These are phyloP conservation scores for Pisolithus orientalis DNA, from an alignment of 768 basidiomycete genomes.

Conservation along the genomic window DNA sequence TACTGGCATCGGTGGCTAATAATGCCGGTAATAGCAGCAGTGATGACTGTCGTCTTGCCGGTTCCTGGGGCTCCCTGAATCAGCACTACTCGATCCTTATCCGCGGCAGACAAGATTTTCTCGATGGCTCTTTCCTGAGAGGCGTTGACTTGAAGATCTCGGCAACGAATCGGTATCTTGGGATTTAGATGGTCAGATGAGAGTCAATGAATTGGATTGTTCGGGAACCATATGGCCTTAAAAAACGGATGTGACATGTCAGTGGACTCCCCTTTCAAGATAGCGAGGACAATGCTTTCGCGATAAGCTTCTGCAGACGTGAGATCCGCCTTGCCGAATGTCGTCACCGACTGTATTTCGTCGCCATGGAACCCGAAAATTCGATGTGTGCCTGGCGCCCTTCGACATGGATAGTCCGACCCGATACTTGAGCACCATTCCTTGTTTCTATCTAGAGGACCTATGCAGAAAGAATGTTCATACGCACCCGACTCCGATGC, in stretches of 20 bases:
- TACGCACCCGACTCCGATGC: too few relatives aligned
- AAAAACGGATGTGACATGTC: constrained; percentile 22
- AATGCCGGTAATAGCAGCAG: constrained; percentile 26
- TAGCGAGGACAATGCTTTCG: constrained; percentile 14
- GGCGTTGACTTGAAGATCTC: too few relatives aligned
- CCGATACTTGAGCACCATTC: background rate
- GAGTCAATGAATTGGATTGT: constrained; percentile 11
- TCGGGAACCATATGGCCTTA: constrained; percentile 22
- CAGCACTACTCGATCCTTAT: too few relatives aligned
- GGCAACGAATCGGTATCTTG: background rate
- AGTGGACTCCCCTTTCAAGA: constrained; percentile 11
- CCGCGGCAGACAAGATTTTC: too few relatives aligned
- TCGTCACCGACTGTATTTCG: constrained; percentile 32
- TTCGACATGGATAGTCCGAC: constrained; percentile 18
- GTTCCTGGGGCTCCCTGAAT: too few relatives aligned
- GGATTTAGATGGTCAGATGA: background rate
- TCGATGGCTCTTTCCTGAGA: too few relatives aligned
- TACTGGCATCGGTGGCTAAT: constrained; percentile 38
- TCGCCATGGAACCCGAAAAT: constrained; percentile 13
- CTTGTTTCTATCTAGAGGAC: constrained; percentile 12
- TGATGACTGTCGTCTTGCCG: constrained; percentile 38
- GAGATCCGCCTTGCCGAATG: constrained; percentile 47
- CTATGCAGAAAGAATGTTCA: constrained; percentile 4
- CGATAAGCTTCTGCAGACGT: constrained; percentile 48
- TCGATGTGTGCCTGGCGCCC: constrained; percentile 35